These are phyloP conservation scores for Amanita subjunquillea DNA, from an alignment of 768 basidiomycete genomes.

Conservation along the genomic window DNA sequence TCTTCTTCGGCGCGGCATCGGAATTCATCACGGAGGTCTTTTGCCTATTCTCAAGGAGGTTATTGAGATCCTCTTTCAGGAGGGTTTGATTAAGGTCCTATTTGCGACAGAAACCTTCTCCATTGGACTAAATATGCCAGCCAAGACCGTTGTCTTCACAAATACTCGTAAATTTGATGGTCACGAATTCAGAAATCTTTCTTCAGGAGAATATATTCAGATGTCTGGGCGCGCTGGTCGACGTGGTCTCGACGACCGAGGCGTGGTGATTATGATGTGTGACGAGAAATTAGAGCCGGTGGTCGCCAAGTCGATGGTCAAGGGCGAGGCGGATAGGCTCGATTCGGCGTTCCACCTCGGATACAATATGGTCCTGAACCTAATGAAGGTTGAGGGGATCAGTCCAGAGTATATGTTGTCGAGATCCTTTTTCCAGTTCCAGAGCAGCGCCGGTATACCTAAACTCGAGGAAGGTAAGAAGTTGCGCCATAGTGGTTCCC, in stretches of 20 bases:
- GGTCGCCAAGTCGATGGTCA: conserved; percentile 93
- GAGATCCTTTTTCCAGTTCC: conserved; percentile 97
- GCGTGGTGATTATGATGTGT: conserved; percentile 99
- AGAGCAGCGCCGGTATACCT: conserved; percentile 89
- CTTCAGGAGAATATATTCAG: conserved; percentile 96
- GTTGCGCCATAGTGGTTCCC: neutral
- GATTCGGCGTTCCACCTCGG: conserved; percentile 98
- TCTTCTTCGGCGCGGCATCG: conserved; percentile 88
- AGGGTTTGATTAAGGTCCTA: conserved; percentile 93
- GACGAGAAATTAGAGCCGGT: conserved; percentile 94
- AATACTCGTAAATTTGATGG: conserved; percentile 95
- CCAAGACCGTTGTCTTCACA: conserved; percentile 98
- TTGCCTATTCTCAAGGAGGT: conserved; percentile 97
- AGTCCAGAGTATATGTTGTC: conserved; percentile 98
- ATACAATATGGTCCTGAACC: conserved; percentile 97
- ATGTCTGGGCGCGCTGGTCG: conserved; percentile 99
- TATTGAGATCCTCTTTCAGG: conserved; percentile 98
- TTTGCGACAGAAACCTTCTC: conserved; percentile 99
- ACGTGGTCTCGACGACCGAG: conserved; percentile 94
- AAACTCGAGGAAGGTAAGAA: conserved; percentile 68
- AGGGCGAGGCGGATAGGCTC: conserved; percentile 92
- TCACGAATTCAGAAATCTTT: conserved; percentile 84
- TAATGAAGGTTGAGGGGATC: conserved; percentile 97
- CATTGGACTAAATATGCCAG: conserved; percentile 98
- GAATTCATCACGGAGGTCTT: conserved; percentile 96